Evolutionary conservation across 2,329 filamentous ascomycete species (phyloP).

Genomic region (Ascochyta pisi): DNA sequence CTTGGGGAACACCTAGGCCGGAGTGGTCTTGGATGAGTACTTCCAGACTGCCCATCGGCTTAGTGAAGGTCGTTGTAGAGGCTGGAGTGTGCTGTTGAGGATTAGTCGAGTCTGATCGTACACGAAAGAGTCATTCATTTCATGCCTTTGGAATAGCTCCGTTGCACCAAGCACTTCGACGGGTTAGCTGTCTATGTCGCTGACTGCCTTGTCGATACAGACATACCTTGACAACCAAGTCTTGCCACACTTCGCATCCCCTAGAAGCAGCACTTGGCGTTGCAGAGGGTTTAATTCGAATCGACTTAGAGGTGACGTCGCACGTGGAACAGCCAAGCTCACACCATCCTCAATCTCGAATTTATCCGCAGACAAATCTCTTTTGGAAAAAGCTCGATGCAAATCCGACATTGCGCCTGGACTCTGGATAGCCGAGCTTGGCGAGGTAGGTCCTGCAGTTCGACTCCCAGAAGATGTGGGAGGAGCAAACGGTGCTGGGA

Average conservation of each 20-base stretch:
- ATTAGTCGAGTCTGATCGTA: not conserved
- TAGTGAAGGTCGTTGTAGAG: not conserved
- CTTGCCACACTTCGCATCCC: constrained; percentile 18
- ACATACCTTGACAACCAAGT: constrained; percentile 15
- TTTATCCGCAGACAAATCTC: constrained; percentile 5
- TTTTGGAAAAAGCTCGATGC: constrained; percentile 2
- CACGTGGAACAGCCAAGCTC: not conserved
- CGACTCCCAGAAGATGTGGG: not conserved
- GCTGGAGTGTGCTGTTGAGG: not conserved
- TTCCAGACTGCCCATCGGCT: not conserved
- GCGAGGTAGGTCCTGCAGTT: not conserved
- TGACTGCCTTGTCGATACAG: not conserved
- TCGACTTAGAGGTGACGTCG: not conserved
- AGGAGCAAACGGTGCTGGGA: not conserved
- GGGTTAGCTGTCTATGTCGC: not conserved
- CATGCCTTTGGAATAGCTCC: constrained; percentile 4
- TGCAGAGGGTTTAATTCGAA: not conserved
- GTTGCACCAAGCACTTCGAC: not conserved
- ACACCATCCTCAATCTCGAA: not conserved
- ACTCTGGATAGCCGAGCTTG: not conserved
- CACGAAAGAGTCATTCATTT: not conserved
- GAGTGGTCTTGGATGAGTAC: constrained; percentile 1
- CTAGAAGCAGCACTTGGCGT: constrained; percentile 18
- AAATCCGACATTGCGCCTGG: not conserved
- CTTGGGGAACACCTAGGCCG: not conserved